These are phyloP conservation scores for Chytriomyces confervae DNA, from an alignment of 192 early-diverging fungal genomes.

Conservation along the genomic window DNA sequence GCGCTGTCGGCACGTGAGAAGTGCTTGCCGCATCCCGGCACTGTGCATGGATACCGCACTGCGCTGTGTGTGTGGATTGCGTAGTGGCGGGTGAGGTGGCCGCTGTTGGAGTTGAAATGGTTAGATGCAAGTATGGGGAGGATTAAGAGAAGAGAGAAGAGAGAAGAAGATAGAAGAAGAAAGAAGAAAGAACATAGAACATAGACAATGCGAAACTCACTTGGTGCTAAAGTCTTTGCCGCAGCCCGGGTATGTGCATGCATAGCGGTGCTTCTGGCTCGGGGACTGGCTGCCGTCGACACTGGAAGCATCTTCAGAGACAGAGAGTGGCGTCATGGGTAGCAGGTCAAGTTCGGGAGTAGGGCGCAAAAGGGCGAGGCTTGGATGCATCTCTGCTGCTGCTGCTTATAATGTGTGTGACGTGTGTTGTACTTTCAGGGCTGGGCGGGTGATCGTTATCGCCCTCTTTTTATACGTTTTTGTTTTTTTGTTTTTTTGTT, in stretches of 20 bases:
- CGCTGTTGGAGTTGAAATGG: neutral
- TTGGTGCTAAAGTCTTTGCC: constrained; percentile 14
- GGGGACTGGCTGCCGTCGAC: no score
- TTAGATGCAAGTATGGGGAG: neutral
- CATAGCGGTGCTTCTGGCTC: neutral
- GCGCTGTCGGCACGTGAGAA: constrained; percentile 10
- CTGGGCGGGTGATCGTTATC: neutral
- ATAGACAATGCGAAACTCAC: neutral
- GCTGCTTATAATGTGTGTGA: neutral
- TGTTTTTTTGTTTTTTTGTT: no score
- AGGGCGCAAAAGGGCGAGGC: neutral
- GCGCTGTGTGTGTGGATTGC: neutral
- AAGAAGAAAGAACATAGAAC: no score
- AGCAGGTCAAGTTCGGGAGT: neutral
- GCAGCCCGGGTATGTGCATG: neutral
- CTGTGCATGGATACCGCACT: neutral
- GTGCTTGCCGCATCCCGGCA: neutral
- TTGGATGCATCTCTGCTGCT: neutral
- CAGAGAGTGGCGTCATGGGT: neutral
- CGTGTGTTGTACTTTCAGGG: neutral
- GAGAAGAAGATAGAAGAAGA: no score
- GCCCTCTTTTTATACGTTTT: no score
- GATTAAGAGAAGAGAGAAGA: neutral
- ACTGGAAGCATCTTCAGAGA: neutral
- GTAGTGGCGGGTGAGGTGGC: neutral